Conservation (phyloP, 768 basidiomycete genomes). For the Postia placenta region DNA sequence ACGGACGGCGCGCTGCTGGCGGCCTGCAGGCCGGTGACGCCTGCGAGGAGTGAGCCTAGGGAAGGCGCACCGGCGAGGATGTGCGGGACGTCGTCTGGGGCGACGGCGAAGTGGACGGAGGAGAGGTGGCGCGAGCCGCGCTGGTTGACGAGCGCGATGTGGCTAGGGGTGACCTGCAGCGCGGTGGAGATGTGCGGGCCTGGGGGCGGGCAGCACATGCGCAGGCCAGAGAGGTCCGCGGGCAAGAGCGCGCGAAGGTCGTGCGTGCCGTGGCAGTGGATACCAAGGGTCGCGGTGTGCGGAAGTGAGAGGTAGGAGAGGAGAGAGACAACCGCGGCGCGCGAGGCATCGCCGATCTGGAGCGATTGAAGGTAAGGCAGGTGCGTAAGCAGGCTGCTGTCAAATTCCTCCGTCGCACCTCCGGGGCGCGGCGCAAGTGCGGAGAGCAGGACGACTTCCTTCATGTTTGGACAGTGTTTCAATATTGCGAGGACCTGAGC, state of each 20-base stretch:
- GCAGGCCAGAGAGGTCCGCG: neutral
- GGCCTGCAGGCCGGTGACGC: neutral
- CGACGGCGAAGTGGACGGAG: neutral
- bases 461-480: neutral
- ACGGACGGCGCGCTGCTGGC: neutral
- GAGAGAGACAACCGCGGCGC: neutral
- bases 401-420: neutral
- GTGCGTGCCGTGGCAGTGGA: slow-evolving; percentile 2
- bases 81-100: neutral
- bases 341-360: neutral
- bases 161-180: neutral
- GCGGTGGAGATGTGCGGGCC: neutral
- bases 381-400: neutral
- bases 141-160: neutral
- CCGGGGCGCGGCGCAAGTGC: neutral
- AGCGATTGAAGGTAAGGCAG: neutral
- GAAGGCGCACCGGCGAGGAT: neutral
- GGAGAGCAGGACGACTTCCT: neutral
- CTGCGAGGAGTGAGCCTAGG: neutral
- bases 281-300: neutral
- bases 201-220: neutral
- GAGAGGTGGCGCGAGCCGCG: neutral
- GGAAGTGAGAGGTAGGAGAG: slow-evolving; percentile 3
- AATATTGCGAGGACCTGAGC: neutral
- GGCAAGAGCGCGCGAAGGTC: neutral